Evolutionary conservation across 164 flowering plant species (phyloP).

Genomic region (Hamamelis virginiana): DNA sequence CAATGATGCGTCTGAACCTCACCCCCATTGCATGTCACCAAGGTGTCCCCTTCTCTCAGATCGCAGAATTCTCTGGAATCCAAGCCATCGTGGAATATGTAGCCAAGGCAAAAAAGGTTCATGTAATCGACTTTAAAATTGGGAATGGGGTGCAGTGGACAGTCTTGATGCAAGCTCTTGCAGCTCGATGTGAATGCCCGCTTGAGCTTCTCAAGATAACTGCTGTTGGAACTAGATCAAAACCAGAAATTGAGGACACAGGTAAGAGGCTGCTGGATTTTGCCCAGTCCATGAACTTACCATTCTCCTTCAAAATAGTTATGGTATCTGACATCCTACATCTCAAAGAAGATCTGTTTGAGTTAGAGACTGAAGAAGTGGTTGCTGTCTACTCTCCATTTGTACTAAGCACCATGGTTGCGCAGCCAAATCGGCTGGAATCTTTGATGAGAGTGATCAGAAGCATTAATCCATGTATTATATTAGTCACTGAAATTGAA

Average conservation of each 20-base stretch:
- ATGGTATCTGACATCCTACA: slow-evolving; percentile 35
- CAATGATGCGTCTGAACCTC: slow-evolving; percentile 17
- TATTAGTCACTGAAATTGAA: slow-evolving; percentile 50
- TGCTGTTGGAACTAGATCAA: slow-evolving; percentile 30
- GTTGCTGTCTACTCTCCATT: slow-evolving; percentile 34
- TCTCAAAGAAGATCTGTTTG: slow-evolving; percentile 35
- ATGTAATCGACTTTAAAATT: slow-evolving; percentile 47
- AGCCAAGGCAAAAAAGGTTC: slow-evolving; percentile 38
- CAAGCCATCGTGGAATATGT: slow-evolving; percentile 49
- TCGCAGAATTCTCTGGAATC: slow-evolving; percentile 41
- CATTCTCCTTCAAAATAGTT: slow-evolving; percentile 32
- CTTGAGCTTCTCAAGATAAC: slow-evolving; percentile 52
- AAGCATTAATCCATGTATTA: slow-evolving; percentile 40
- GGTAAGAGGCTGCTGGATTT: slow-evolving; percentile 34
- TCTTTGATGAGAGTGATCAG: slow-evolving; percentile 40
- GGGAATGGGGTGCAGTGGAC: slow-evolving; percentile 40
- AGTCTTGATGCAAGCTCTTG: slow-evolving; percentile 55
- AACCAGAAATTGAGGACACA: slow-evolving; percentile 23
- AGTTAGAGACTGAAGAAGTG: slow-evolving; percentile 40
- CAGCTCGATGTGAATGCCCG: slow-evolving; percentile 17
- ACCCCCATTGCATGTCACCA: slow-evolving; percentile 24
- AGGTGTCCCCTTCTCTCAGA: slow-evolving; percentile 34
- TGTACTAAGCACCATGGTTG: slow-evolving; percentile 26
- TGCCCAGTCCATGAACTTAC: slow-evolving; percentile 33
- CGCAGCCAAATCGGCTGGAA: slow-evolving; percentile 31